Conservation (phyloP, 2,329 filamentous ascomycete species). For the Fusarium sp. region DNA sequence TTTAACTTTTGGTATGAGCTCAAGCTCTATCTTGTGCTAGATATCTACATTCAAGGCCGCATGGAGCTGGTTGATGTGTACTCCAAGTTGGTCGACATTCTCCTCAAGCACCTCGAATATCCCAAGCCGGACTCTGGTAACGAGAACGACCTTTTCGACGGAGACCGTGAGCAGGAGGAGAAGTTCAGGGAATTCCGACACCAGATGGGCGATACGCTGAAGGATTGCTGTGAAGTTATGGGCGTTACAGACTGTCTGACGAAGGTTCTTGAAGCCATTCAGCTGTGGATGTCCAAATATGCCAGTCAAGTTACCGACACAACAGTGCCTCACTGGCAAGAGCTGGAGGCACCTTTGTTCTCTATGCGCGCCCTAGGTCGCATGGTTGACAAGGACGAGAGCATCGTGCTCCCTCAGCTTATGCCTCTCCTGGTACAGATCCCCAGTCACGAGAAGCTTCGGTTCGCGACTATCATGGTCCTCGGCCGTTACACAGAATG, state of each 20-base stretch:
- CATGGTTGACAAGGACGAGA: constrained; percentile 93
- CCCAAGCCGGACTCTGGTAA: constrained; percentile 80
- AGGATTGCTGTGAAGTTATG: constrained; percentile 97
- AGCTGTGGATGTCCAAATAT: constrained; percentile 88
- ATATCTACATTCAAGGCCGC: constrained; percentile 87
- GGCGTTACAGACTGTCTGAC: constrained; percentile 90
- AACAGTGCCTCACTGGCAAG: constrained; percentile 93
- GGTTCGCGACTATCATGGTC: constrained; percentile 98
- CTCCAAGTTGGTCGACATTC: constrained; percentile 89
- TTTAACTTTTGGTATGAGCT: constrained; percentile 99
- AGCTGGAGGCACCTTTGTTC: constrained; percentile 94
- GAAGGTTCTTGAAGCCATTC: constrained; percentile 89
- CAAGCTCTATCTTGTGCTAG: constrained; percentile 93
- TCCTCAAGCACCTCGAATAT: constrained; percentile 91
- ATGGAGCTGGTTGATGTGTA: constrained; percentile 84
- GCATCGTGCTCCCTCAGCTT: constrained; percentile 86
- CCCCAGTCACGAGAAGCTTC: constrained; percentile 95
- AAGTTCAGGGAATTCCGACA: constrained; percentile 98
- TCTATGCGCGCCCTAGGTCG: constrained; percentile 95
- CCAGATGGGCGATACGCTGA: constrained; percentile 96
- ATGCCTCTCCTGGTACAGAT: constrained; percentile 96
- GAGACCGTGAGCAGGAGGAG: constrained; percentile 94
- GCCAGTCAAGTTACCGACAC: constrained; percentile 79
- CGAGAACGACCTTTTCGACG: constrained; percentile 90
- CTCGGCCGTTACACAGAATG: constrained; percentile 97